These are phyloP conservation scores for Syzygium malaccense DNA, from an alignment of 441 rosid genomes.

Conservation along the genomic window DNA sequence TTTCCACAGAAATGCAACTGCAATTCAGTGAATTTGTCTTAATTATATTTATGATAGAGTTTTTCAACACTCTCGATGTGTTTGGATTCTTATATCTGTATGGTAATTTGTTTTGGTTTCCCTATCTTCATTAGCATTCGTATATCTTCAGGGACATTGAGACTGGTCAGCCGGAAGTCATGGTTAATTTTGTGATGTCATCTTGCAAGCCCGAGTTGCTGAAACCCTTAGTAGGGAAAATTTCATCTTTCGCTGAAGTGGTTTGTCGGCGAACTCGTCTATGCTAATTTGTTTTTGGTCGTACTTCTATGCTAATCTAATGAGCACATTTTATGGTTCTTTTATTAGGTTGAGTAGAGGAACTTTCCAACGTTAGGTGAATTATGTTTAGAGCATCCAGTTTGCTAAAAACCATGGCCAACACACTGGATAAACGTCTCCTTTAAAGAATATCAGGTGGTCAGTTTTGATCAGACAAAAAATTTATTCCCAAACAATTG, in stretches of 20 bases:
- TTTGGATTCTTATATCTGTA: background rate
- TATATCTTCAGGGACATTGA: constrained; percentile 47
- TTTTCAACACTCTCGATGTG: background rate
- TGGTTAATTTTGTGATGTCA: constrained; percentile 95
- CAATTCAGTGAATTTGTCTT: background rate
- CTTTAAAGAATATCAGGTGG: no score
- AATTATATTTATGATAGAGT: background rate
- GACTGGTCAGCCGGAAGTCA: constrained; percentile 64
- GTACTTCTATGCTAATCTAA: no score
- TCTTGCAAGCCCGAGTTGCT: constrained; percentile 78
- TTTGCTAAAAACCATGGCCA: no score
- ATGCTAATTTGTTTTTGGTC: no score
- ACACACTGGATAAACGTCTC: no score
- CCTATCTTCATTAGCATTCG: background rate
- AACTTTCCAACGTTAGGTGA: no score
- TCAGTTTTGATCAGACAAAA: no score
- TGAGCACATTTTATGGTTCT: no score
- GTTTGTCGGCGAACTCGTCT: constrained; percentile 36
- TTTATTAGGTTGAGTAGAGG: no score
- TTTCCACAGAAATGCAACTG: background rate
- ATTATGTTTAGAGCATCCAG: no score
- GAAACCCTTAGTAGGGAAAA: constrained; percentile 68
- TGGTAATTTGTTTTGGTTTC: background rate
- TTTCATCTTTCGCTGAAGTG: constrained; percentile 78
- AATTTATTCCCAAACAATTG: no score